Base-by-base conservation (phyloP, 1,284 basidiomycete genomes). In the Pholiota adiposa region DNA sequence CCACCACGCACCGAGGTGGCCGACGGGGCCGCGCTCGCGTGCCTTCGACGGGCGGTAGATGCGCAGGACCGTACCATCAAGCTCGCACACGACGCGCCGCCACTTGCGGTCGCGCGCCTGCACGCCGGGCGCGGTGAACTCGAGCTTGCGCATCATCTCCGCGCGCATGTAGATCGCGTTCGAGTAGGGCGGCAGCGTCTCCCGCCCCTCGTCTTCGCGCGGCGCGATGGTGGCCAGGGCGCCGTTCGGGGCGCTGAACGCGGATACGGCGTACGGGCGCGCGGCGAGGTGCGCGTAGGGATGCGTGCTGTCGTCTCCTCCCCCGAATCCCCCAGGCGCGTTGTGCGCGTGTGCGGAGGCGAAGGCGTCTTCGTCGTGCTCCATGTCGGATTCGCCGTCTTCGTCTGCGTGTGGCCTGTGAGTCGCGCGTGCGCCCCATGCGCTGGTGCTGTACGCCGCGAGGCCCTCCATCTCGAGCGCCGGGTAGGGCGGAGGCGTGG, bases 91-190 rank as follows among this genome's bases (percentile, higher is more conserved):
- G 61, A 90, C 86, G 54, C 92, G 82, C 65, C 90, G 87, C 97
- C 97, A 99, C 69, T 93, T 93, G 36, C 97, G 83, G 70, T 98
- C 95, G 70, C 83, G 87, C 16, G 96, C 89, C 72, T 97, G 94
- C 2, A 94, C 80, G 8, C 94, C 94, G 0, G 96, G 94, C 14
- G 84, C 78, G 1, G 76, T 79, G 72, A 99, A 98, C 79, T 99
- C 97, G 89, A 97, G 88, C 82, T 99, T 99, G 54, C 94, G 87
- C 4, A 92, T 91, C 78, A 99, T 84, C 62, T 90, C 85, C 1
- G 92, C 94, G 52, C 88, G 84, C 65, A 99, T 87, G 72, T 94
- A 90, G 14, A 98, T 87, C 46, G 79, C 71, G 75, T 97, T 98
- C 65, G 82, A 85, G 75, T 99, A 99, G 1, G 68, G 44, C 0